Percentiles rank a stretch among this genome's conserved stretches.
Conservation (phyloP, 805 yeast genomes). For the Lipomyces orientalis region DNA sequence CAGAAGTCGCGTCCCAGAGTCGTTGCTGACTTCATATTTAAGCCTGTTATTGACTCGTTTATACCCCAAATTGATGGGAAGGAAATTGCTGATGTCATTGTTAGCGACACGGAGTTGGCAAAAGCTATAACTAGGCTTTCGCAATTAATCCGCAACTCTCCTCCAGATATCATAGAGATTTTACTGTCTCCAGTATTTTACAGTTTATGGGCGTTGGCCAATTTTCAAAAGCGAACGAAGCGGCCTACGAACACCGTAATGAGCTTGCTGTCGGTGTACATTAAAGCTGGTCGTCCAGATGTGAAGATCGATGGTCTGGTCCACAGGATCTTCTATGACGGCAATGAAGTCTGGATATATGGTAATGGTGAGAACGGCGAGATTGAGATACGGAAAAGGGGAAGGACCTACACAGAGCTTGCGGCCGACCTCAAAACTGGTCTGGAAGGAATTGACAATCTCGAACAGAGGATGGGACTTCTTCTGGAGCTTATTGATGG, state of each 20-base stretch:
- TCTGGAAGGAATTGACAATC: conserved; percentile 22
- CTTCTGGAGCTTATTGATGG: conserved; percentile 47
- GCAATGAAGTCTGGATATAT: conserved; percentile 43
- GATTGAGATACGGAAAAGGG: conserved; percentile 39
- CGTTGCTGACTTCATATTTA: conserved; percentile 64
- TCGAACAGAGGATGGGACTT: conserved; percentile 25
- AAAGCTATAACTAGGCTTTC: conserved; percentile 26
- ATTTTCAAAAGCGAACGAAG: conserved; percentile 27
- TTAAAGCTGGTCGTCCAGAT: conserved; percentile 37
- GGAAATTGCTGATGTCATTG: conserved; percentile 8
- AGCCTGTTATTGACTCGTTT: conserved; percentile 26
- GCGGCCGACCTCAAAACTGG: conserved; percentile 10
- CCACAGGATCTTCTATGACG: conserved; percentile 45
- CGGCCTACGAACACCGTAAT: conserved; percentile 25
- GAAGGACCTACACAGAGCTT: conserved; percentile 13
- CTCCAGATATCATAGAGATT: conserved; percentile 15
- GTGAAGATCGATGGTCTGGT: conserved; percentile 46
- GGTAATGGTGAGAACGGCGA: conserved; percentile 42
- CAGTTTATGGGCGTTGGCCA: conserved; percentile 30
- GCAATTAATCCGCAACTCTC: conserved; percentile 18
- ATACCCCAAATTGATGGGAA: conserved; percentile 8
- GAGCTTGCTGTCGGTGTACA: conserved; percentile 30
- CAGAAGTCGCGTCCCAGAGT: conserved; percentile 47
- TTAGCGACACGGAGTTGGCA: conserved; percentile 52
- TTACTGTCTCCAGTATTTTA: conserved; percentile 16